Conservation (phyloP, 1,139 yeast species). For the Debaryomycetaceae sp. region DNA sequence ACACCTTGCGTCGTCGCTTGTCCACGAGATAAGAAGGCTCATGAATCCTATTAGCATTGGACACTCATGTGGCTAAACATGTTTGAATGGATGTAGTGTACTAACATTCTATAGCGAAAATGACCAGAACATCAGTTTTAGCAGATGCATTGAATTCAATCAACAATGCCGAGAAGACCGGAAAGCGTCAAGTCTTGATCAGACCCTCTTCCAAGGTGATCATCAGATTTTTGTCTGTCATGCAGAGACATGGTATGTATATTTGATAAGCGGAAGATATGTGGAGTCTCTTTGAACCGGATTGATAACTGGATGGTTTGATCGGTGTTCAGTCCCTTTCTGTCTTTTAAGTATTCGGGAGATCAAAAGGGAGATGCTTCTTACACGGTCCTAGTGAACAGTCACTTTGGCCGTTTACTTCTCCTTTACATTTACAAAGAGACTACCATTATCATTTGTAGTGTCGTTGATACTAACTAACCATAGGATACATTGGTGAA, state of each 20-base stretch:
- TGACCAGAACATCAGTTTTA: conserved; percentile 97
- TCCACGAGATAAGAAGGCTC: conserved; percentile 16
- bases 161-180: conserved; percentile 98
- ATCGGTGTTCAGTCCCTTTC: conserved; percentile 85
- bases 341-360: conserved; percentile 98
- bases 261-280: not conserved
- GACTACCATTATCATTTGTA: not conserved
- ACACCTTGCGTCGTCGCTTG: conserved; percentile 18
- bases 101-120: conserved; percentile 27
- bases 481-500: conserved; percentile 51
- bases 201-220: conserved; percentile 98
- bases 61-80: conserved; percentile 36
- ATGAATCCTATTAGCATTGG: conserved; percentile 31
- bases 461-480: conserved; percentile 7
- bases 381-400: conserved; percentile 58
- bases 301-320: conserved; percentile 98
- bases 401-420: conserved; percentile 60
- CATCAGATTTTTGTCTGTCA: conserved; percentile 90
- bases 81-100: conserved; percentile 5
- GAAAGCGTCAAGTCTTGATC: conserved; percentile 95
- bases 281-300: conserved; percentile 47
- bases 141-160: conserved; percentile 97
- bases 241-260: conserved; percentile 95
- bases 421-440: conserved; percentile 2
- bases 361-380: conserved; percentile 69